Percentiles rank a stretch among this genome's conserved stretches.
Evolutionary conservation across 2,329 filamentous ascomycete species (phyloP).

Genomic region (Trichophaea hybrida): DNA sequence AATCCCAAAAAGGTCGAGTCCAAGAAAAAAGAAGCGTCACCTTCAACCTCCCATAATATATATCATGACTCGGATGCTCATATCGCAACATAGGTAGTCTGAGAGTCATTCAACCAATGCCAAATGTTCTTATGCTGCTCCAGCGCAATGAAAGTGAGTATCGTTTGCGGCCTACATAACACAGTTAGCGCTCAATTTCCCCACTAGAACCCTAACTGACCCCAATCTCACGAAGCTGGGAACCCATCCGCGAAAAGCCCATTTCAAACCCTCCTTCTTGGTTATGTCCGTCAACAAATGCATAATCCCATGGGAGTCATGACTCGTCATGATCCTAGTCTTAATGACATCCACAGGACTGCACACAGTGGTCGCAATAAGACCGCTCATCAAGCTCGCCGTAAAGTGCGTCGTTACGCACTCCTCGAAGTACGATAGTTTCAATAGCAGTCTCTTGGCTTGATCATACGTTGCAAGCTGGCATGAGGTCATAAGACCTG

Average conservation of each 20-base stretch:
- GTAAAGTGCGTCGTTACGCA: conserved; percentile 64
- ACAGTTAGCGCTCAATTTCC: conserved; percentile 4
- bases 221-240: conserved; percentile 49
- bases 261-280: conserved; percentile 54
- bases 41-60: not conserved
- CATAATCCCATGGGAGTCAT: conserved; percentile 41
- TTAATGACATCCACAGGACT: conserved; percentile 82
- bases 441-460: conserved; percentile 57
- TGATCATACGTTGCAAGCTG: conserved; percentile 75
- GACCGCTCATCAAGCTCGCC: conserved; percentile 61
- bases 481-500: conserved; percentile 73
- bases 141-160: conserved; percentile 73
- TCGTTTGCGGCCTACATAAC: conserved; percentile 47
- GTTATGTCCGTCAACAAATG: conserved; percentile 53
- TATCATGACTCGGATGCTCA: not conserved
- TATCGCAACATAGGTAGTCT: not conserved
- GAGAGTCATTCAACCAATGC: conserved; percentile 11
- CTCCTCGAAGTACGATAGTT: conserved; percentile 52
- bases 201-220: conserved; percentile 2
- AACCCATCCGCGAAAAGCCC: conserved; percentile 86
- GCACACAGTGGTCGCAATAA: conserved; percentile 72
- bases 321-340: conserved; percentile 67
- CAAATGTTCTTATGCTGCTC: conserved; percentile 71
- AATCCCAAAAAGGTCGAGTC: not conserved
- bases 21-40: not conserved